Percentiles rank a stretch among this genome's conserved stretches.
Conservation (phyloP, 805 yeast genomes). For the Barnettozyma pratensis region DNA sequence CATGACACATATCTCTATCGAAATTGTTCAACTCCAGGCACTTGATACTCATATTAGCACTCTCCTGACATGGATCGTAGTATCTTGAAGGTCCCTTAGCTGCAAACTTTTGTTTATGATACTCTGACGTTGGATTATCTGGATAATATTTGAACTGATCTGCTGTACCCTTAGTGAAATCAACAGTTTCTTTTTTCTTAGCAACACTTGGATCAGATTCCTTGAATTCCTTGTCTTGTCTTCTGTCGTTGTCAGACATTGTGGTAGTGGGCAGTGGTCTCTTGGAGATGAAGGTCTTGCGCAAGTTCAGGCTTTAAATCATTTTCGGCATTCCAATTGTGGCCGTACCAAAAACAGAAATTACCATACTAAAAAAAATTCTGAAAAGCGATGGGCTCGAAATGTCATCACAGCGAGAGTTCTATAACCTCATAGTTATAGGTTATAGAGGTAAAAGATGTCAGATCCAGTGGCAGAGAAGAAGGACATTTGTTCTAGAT, state of each 20-base stretch:
- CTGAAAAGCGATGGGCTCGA: conserved; percentile 3
- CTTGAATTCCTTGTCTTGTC: conserved; percentile 17
- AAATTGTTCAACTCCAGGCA: conserved; percentile 77
- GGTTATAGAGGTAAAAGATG: background rate
- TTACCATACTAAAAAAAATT: conserved; percentile 1
- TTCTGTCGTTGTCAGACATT: conserved; percentile 11
- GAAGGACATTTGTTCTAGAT: conserved; percentile 31
- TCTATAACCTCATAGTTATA: too few relatives aligned
- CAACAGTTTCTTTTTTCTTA: conserved; percentile 38
- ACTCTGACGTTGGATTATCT: conserved; percentile 73
- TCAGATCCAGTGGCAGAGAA: background rate
- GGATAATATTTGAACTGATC: conserved; percentile 71
- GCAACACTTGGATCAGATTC: conserved; percentile 21
- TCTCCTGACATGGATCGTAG: conserved; percentile 91
- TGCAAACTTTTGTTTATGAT: conserved; percentile 64
- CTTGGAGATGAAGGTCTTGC: too few relatives aligned
- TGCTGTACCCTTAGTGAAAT: conserved; percentile 49
- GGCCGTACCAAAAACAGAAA: background rate
- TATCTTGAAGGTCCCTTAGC: conserved; percentile 76
- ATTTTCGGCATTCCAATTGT: too few relatives aligned
- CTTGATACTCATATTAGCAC: conserved; percentile 78
- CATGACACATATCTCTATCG: conserved; percentile 64
- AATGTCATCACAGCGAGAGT: background rate
- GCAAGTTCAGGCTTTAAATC: too few relatives aligned
- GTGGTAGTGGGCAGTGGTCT: background rate